Evolutionary conservation across 768 basidiomycete species (phyloP), one percentile per base, ranked within the genome.

Genomic region (Rhodotorula paludigena): DNA sequence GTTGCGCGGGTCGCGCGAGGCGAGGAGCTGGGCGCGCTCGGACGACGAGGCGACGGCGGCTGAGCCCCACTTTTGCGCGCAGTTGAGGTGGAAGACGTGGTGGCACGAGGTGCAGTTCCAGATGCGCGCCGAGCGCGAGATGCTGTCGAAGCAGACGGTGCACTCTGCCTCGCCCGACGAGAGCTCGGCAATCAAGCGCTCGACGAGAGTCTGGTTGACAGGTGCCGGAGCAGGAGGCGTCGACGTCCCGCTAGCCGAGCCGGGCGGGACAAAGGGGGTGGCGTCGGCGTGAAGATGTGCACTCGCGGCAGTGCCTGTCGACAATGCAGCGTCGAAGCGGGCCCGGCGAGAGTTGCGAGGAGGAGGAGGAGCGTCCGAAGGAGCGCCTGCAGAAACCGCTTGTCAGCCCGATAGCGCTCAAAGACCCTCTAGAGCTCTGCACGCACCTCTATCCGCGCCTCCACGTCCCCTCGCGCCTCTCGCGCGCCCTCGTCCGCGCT

Each of bases 21-120:
- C 60, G 38, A 72, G 57, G 20, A 70, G 61, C 16, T 11, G 25
- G 20, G 67, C 65, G 38, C 71, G 69, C 44, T 73, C 66, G 60
- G 59, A 2, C 4, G 62, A 42, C 6, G 61, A 15, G 10, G 62
- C 44, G 64, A 76, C 73, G 58, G 87, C 89, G 79, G 89, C 89
- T 36, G 82, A 79, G 0, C 91, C 92, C 94, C 94, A 98, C 1
- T 88, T 83, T 14, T 84, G 82, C 72, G 97, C 89, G 74, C 94
- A 97, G 73, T 86, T 87, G n/a, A 94, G 81, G 78, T 98, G 94
- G 75, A 96, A 92, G 0, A 89, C 86, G 18, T 85, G 89, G 86
- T 89, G 94, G 75, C 94, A 98, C 53, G 69, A 74, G 15, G 87
- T 86, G 77, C 94, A 97, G 0, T 89, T 92, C 89, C 92, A 93